These are phyloP conservation scores for Dictyophora rubrovolvata DNA, from an alignment of 768 basidiomycete genomes.

Conservation along the genomic window DNA sequence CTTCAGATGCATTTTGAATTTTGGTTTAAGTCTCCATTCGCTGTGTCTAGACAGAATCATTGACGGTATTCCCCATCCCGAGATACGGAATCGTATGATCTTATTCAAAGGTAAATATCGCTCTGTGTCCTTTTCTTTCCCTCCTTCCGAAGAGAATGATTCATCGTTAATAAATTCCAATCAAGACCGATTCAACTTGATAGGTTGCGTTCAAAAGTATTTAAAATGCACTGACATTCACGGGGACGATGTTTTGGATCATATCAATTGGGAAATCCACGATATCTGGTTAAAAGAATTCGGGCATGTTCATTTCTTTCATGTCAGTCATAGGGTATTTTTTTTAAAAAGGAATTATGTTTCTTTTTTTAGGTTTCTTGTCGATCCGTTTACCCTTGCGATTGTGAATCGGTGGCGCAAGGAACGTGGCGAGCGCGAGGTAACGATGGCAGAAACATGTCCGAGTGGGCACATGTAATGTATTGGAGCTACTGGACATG, in stretches of 20 bases:
- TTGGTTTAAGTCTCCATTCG: not conserved
- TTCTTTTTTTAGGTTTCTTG: slow-evolving; percentile 48
- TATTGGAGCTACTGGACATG: not conserved
- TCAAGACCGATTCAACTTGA: slow-evolving; percentile 66
- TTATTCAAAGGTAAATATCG: slow-evolving; percentile 57
- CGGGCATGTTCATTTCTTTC: slow-evolving; percentile 38
- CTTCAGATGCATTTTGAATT: not conserved
- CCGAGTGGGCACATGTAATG: not conserved
- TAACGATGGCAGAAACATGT: slow-evolving; percentile 47
- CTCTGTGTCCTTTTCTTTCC: not conserved
- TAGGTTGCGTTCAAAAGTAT: slow-evolving; percentile 71
- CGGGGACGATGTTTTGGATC: slow-evolving; percentile 85
- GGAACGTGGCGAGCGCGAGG: slow-evolving; percentile 68
- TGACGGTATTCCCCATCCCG: slow-evolving; percentile 81
- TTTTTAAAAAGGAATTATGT: too few relatives aligned
- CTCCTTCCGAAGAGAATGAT: too few relatives aligned
- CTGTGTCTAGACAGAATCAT: slow-evolving; percentile 66
- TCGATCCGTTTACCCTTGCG: slow-evolving; percentile 59
- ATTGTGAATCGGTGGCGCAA: slow-evolving; percentile 83
- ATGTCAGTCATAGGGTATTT: not conserved
- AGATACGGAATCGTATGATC: slow-evolving; percentile 86
- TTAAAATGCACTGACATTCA: slow-evolving; percentile 63
- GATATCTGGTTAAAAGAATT: slow-evolving; percentile 79
- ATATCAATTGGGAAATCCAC: slow-evolving; percentile 81
- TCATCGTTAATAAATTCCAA: too few relatives aligned